phyloP scores from a whole-genome alignment of 2,329 filamentous ascomycete species.

The Acrodontium crateriforme region DNA sequence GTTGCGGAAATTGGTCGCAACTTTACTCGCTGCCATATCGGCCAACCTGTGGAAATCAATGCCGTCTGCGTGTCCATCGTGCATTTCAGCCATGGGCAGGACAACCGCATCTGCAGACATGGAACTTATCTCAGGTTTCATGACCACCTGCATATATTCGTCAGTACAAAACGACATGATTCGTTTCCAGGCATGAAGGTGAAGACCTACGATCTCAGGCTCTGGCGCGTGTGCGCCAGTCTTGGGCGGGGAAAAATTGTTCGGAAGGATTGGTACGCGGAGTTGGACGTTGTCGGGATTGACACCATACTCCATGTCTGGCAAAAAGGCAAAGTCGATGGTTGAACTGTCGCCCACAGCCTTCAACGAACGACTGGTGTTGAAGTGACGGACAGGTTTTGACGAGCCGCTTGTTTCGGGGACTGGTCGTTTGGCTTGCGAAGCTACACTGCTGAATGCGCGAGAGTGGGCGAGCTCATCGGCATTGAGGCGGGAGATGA shows the following conservation, averaged over 20 bases:
- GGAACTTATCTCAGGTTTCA: slow-evolving; percentile 44
- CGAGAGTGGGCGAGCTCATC: slow-evolving; percentile 39
- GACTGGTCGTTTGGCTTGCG: slow-evolving; percentile 29
- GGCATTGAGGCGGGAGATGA: slow-evolving; percentile 38
- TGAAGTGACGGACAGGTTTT: slow-evolving; percentile 40
- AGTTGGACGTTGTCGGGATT: slow-evolving; percentile 9
- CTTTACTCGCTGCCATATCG: slow-evolving; percentile 24
- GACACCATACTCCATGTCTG: slow-evolving; percentile 22
- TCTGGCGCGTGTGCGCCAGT: slow-evolving; percentile 10
- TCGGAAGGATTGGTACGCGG: slow-evolving; percentile 20
- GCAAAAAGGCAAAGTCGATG: slow-evolving; percentile 50
- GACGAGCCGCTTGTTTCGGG: slow-evolving; percentile 14
- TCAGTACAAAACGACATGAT: neutral
- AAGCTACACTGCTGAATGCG: slow-evolving; percentile 41
- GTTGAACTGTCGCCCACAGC: slow-evolving; percentile 44
- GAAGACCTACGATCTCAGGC: slow-evolving; percentile 9
- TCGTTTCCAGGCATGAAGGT: neutral
- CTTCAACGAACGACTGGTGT: slow-evolving; percentile 45
- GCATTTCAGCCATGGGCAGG: slow-evolving; percentile 44
- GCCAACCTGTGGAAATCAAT: slow-evolving; percentile 45
- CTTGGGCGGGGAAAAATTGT: slow-evolving; percentile 10
- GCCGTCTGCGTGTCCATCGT: slow-evolving; percentile 42
- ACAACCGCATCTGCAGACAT: slow-evolving; percentile 36
- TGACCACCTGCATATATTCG: slow-evolving; percentile 24
- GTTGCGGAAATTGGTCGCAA: slow-evolving; percentile 21